Conservation (phyloP, 2,329 filamentous ascomycete genomes). For the Clonostachys rosea region DNA sequence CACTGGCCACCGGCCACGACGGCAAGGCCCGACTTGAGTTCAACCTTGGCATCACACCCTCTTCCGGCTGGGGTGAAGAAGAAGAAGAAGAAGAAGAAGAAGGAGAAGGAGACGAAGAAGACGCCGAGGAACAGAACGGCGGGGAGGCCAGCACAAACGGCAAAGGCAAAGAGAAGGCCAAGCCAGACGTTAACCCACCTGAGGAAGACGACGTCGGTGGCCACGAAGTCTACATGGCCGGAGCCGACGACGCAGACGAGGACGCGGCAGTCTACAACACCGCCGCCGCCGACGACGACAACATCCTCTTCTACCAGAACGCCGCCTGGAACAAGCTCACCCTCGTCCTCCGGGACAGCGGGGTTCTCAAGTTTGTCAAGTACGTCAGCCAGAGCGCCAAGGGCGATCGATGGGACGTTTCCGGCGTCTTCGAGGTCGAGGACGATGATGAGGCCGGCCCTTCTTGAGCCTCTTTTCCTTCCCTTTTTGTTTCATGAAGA, state of each 20-base stretch:
- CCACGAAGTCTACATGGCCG: conserved; percentile 91
- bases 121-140: conserved; percentile 15
- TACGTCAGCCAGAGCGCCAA: conserved; percentile 80
- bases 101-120: conserved; percentile 24
- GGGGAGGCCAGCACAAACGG: conserved; percentile 10
- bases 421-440: conserved; percentile 70
- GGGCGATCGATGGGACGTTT: conserved; percentile 91
- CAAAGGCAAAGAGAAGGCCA: conserved; percentile 21
- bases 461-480: too few relatives aligned
- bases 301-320: conserved; percentile 59
- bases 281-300: conserved; percentile 73
- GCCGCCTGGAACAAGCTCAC: conserved; percentile 85
- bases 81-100: conserved; percentile 42
- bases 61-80: conserved; percentile 75
- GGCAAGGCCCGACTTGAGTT: conserved; percentile 78
- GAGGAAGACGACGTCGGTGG: conserved; percentile 60
- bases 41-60: conserved; percentile 83
- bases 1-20: conserved; percentile 81
- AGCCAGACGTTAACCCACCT: conserved; percentile 21
- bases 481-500: too few relatives aligned
- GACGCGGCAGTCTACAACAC: conserved; percentile 89
- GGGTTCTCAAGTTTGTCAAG: conserved; percentile 89
- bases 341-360: conserved; percentile 82
- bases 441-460: conserved; percentile 24
- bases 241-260: conserved; percentile 64